These are phyloP conservation scores for Dictyostelium brefeldianum DNA, from an alignment of 78 protist genomes.

Conservation along the genomic window DNA sequence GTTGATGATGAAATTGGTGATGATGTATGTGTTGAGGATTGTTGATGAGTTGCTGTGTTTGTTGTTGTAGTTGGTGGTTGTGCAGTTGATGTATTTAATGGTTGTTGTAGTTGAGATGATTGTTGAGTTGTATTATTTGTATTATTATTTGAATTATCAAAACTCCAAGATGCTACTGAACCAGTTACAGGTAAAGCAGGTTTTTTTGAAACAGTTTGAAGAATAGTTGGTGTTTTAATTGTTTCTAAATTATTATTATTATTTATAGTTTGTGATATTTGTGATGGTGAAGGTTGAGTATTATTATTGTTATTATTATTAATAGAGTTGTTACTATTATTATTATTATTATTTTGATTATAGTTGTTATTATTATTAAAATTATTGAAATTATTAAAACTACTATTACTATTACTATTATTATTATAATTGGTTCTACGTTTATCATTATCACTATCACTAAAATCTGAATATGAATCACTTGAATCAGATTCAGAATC, in stretches of 20 bases:
- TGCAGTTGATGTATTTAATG: constrained; percentile 29
- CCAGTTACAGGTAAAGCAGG: not conserved
- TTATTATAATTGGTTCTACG: constrained; percentile 6
- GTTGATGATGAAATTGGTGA: constrained; percentile 55
- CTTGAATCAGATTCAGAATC: constrained; percentile 22
- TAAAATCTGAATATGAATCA: constrained; percentile 61
- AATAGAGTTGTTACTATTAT: not conserved
- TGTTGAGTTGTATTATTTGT: not conserved
- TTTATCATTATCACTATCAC: constrained; percentile 72
- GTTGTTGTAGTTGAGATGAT: not conserved
- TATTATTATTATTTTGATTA: not conserved
- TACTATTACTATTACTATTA: constrained; percentile 2
- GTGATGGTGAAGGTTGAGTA: not conserved
- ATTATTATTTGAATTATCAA: not conserved
- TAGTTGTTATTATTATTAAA: constrained; percentile 16
- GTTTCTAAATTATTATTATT: not conserved
- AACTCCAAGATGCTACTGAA: constrained; percentile 30
- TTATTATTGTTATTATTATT: not conserved
- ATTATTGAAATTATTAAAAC: not conserved
- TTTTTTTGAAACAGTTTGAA: constrained; percentile 29
- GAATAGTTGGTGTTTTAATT: constrained; percentile 19
- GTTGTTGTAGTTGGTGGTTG: constrained; percentile 1
- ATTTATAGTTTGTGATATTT: not conserved
- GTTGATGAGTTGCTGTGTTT: not conserved
- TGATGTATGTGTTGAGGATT: not conserved